Evolutionary conservation across 2,329 filamentous ascomycete species (phyloP).

Genomic region (Aspergillus luchuensis): DNA sequence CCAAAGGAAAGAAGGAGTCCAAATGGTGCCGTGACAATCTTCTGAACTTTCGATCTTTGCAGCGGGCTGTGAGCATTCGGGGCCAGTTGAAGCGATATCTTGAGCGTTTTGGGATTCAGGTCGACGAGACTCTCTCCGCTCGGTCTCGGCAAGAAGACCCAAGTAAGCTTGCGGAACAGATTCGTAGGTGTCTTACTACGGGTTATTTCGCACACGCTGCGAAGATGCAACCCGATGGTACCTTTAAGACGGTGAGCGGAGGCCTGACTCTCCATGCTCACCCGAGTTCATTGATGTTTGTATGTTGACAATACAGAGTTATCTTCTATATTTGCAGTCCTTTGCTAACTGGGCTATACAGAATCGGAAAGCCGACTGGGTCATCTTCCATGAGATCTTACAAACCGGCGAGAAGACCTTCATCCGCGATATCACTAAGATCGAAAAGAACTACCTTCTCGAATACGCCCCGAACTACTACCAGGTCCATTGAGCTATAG

Average conservation of each 20-base stretch:
- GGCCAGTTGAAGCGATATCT: conserved; percentile 84
- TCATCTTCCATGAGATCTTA: conserved; percentile 91
- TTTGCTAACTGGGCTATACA: conserved; percentile 28
- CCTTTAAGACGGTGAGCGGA: conserved; percentile 81
- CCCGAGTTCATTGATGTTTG: conserved; percentile 89
- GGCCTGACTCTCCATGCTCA: conserved; percentile 80
- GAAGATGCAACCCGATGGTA: conserved; percentile 90
- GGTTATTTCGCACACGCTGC: conserved; percentile 95
- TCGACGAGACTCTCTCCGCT: conserved; percentile 60
- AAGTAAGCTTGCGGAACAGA: conserved; percentile 66
- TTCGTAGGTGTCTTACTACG: conserved; percentile 79
- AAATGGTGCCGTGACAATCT: conserved; percentile 86
- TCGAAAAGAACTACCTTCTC: conserved; percentile 88
- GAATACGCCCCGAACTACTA: conserved; percentile 89
- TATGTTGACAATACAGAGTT: conserved; percentile 38
- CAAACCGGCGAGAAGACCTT: conserved; percentile 86
- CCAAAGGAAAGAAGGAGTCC: conserved; percentile 76
- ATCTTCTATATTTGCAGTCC: not conserved
- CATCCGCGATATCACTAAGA: conserved; percentile 88
- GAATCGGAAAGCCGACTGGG: conserved; percentile 94
- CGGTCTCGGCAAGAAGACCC: conserved; percentile 34
- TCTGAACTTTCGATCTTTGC: conserved; percentile 83
- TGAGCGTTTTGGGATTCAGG: conserved; percentile 75
- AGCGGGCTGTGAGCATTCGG: conserved; percentile 79
- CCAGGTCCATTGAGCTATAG: conserved; percentile 50